phyloP scores from a whole-genome alignment of 1,139 yeast species.

The Nakaseomyces sp. region DNA sequence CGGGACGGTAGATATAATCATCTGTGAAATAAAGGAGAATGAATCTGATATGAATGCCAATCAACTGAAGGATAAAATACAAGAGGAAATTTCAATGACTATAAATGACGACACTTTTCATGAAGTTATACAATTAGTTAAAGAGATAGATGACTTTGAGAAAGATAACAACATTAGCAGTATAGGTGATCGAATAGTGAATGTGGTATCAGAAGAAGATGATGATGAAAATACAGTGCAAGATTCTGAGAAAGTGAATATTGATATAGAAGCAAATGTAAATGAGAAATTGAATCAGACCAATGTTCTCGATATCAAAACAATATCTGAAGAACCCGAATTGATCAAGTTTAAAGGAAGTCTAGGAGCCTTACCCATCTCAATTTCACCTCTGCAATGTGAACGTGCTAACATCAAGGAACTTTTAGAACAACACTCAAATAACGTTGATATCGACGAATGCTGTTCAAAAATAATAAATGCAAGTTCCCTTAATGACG shows the following conservation, averaged over 20 bases:
- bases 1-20: constrained; percentile 55
- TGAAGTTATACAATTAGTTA: constrained; percentile 46
- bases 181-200: constrained; percentile 24
- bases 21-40: constrained; percentile 45
- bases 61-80: constrained; percentile 34
- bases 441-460: background rate
- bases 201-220: constrained; percentile 16
- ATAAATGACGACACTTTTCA: constrained; percentile 34
- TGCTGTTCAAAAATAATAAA: background rate
- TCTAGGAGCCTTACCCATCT: too few species aligned
- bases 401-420: background rate
- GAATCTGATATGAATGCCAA: constrained; percentile 33
- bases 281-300: background rate
- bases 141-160: constrained; percentile 44
- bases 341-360: background rate
- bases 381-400: background rate
- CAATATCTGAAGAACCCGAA: constrained; percentile 1
- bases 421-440: background rate
- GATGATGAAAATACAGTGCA: constrained; percentile 31
- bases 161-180: constrained; percentile 34
- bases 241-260: constrained; percentile 18
- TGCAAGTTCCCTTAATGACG: background rate
- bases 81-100: constrained; percentile 40
- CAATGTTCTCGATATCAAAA: background rate
- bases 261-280: background rate